Conservation (phyloP, 169 alveolate genomes). For the Cryptosporidium sp. region DNA sequence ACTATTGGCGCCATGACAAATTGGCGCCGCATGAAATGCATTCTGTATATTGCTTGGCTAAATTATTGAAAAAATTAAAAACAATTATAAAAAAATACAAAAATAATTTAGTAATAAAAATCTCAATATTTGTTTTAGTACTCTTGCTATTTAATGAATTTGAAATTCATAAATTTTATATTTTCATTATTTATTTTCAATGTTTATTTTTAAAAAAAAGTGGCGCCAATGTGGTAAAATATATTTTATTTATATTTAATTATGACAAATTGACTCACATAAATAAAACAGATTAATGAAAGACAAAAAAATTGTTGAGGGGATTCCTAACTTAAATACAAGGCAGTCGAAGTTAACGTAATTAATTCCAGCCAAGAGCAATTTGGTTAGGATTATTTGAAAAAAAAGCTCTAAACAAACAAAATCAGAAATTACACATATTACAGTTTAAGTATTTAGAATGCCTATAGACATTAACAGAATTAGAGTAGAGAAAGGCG, state of each 20-base stretch:
- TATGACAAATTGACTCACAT: not conserved
- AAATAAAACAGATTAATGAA: too few species aligned
- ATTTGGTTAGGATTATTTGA: too few species aligned
- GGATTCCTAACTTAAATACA: not conserved
- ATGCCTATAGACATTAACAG: conserved; percentile 80
- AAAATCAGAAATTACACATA: not conserved
- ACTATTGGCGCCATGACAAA: not conserved
- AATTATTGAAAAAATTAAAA: too few species aligned
- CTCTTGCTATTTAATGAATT: too few species aligned
- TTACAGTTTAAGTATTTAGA: not conserved
- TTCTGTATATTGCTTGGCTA: not conserved
- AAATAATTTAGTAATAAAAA: too few species aligned
- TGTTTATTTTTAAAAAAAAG: too few species aligned
- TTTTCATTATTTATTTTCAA: too few species aligned
- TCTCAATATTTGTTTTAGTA: too few species aligned
- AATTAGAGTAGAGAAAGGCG: conserved; percentile 83
- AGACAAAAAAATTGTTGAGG: not conserved
- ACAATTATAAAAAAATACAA: too few species aligned
- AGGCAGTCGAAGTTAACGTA: not conserved
- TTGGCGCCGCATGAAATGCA: not conserved
- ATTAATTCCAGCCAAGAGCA: too few species aligned
- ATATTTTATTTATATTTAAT: too few species aligned
- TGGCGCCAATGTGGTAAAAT: not conserved
- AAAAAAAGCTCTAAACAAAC: not conserved
- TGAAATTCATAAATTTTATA: too few species aligned